These are phyloP conservation scores for Salix udensis DNA, from an alignment of 345 rosid genomes.

Conservation along the genomic window DNA sequence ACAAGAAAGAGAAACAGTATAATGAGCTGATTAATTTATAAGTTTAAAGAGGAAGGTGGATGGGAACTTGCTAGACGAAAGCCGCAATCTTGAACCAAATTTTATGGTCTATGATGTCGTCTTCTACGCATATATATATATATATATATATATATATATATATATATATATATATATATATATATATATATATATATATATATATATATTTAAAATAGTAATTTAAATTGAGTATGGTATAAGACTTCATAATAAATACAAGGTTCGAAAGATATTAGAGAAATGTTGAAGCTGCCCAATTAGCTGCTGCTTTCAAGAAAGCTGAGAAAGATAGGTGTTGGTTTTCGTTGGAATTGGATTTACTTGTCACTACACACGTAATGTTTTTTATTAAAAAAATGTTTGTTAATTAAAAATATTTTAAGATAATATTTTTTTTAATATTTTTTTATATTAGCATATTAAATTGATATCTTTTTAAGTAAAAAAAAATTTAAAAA, in stretches of 20 bases:
- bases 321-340: neutral
- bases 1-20: neutral
- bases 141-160: no score
- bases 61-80: neutral
- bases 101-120: neutral
- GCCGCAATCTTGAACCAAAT: neutral
- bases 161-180: no score
- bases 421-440: no score
- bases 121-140: no score
- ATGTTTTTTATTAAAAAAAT: no score
- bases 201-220: no score
- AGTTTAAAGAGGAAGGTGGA: neutral
- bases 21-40: neutral
- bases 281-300: neutral
- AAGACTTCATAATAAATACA: neutral
- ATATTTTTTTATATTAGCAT: no score
- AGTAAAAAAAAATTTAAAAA: no score
- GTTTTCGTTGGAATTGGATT: neutral
- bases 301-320: neutral
- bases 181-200: no score
- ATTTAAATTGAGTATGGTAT: neutral
- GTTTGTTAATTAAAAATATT: no score
- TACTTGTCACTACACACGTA: no score
- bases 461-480: no score
- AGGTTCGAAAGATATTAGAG: neutral